Percentiles rank a stretch among this genome's conserved stretches.
Conservation (phyloP, 2,329 filamentous ascomycete genomes). For the Myriosclerotinia curreyana region DNA sequence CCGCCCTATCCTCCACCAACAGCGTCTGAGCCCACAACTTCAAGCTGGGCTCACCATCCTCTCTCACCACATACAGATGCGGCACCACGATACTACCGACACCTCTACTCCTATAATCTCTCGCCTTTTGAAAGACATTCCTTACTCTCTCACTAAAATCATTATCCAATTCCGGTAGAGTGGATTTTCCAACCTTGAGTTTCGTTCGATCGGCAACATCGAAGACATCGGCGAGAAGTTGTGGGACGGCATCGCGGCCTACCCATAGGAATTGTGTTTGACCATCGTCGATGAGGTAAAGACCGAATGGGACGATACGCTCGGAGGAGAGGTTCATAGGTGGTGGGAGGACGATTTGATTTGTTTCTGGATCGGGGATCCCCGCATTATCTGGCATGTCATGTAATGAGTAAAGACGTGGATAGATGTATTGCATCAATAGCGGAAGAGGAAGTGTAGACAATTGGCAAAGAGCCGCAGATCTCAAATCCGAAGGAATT, state of each 20-base stretch:
- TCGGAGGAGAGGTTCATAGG: conserved; percentile 84
- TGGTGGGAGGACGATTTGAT: conserved; percentile 84
- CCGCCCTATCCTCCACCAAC: conserved; percentile 89
- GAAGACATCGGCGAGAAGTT: conserved; percentile 86
- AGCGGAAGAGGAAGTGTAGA: conserved; percentile 89
- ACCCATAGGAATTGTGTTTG: conserved; percentile 98
- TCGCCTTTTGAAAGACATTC: conserved; percentile 86
- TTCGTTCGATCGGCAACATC: conserved; percentile 78
- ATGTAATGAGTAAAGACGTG: conserved; percentile 79
- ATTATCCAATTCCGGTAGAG: conserved; percentile 82
- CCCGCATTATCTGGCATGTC: conserved; percentile 97
- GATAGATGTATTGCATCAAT: conserved; percentile 89
- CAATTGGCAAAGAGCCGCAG: conserved; percentile 87
- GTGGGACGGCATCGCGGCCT: conserved; percentile 86
- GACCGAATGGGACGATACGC: conserved; percentile 79
- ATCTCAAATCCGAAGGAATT: conserved; percentile 90
- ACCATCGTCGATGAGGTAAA: conserved; percentile 95
- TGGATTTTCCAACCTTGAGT: conserved; percentile 86
- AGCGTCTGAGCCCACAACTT: conserved; percentile 97
- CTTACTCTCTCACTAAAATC: conserved; percentile 96
- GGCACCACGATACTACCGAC: conserved; percentile 92
- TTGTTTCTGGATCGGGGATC: conserved; percentile 77
- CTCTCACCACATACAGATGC: conserved; percentile 87
- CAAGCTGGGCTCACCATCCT: conserved; percentile 92
- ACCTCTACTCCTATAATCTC: conserved; percentile 79